Base-by-base conservation (phyloP, 2,329 filamentous ascomycete genomes). In the Verticillium albo-atrum region DNA sequence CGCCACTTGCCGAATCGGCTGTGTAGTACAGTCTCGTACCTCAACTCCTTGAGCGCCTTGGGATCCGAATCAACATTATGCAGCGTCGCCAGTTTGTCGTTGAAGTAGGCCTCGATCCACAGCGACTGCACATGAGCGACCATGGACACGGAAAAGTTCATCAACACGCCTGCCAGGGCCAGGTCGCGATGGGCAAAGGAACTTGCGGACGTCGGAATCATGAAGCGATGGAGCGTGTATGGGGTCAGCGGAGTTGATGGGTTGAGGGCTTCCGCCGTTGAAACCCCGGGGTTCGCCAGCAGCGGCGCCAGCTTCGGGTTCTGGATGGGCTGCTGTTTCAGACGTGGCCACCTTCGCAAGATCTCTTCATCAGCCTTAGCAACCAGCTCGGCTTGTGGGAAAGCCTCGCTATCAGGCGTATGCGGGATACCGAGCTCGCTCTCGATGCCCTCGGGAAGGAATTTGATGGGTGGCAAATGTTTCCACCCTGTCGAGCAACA, bases 1-100 rank as follows among this genome's bases (percentile, higher is more conserved):
- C 90, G 80, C 82, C 87, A 88, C 63, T 81, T 85, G 4, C 88
- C 87, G 69, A 89, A 94, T 37, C 89, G 84, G 23, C 82, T 86
- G 68, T 89, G 79, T 54, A 92, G 74, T 26, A 87, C 80, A 0
- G 87, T 84, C 65, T 89, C 81, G 62, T 80, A 78, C 57, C 71
- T 74, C 20, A 83, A 64, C 54, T 69, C 61, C 3, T 74, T 72
- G 12, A 87, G 66, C 37, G 56, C 54, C 1, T 55, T 54, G 5
- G 65, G 63, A 27, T 66, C 58, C 30, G 30, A 32, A 14, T 32
- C 30, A 32, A 32, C 14, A 14, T 14, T 14, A 32, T 32, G 30
- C 2, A 32, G 30, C 1, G 60, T 53, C 7, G 25, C 56, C 23
- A 68, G 57, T 52, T 67, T 65, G 26, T 67, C 67, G 3, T 70